Conservation (phyloP, 208 protist species). For the Strigomonas galati region DNA sequence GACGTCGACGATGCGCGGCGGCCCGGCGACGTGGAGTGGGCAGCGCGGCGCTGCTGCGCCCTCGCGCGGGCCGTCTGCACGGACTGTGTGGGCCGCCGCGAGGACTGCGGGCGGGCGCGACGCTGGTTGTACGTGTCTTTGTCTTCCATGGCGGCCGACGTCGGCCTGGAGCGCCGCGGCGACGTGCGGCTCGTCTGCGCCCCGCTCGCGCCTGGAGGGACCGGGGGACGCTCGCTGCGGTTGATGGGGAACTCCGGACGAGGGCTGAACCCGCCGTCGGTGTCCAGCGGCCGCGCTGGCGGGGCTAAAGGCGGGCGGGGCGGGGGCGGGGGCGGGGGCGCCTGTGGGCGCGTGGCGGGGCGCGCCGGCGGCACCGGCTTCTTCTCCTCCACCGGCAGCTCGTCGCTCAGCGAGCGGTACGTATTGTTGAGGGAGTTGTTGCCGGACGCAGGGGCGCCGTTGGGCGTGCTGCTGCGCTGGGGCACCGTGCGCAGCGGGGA, state of each 20-base stretch:
- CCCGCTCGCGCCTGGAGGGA: too few relatives aligned
- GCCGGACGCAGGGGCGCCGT: background rate
- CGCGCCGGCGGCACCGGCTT: background rate
- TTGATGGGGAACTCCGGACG: constrained; percentile 13
- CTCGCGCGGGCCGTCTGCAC: constrained; percentile 31
- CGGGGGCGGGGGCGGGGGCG: constrained; percentile 9
- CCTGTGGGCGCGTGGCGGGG: background rate
- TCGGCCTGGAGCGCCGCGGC: background rate
- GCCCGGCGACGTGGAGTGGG: constrained; percentile 19
- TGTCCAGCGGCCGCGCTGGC: constrained; percentile 5
- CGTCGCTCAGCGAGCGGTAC: too few relatives aligned
- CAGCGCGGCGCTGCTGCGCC: constrained; percentile 19
- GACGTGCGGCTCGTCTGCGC: constrained; percentile 3
- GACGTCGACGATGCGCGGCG: constrained; percentile 8
- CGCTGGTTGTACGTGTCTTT: constrained; percentile 7
- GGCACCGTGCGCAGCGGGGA: background rate
- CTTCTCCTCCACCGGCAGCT: background rate
- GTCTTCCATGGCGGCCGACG: too few relatives aligned
- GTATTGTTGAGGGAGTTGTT: too few relatives aligned
- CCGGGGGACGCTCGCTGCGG: background rate
- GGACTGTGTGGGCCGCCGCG: constrained; percentile 26
- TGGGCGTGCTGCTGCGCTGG: background rate
- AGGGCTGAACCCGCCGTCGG: constrained; percentile 20
- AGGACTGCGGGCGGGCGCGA: constrained; percentile 13
- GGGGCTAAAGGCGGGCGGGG: constrained; percentile 9